Evolutionary conservation across 1,139 yeast species (phyloP), one percentile per base, ranked within the genome.

Genomic region (Yamadazyma mexicana): DNA sequence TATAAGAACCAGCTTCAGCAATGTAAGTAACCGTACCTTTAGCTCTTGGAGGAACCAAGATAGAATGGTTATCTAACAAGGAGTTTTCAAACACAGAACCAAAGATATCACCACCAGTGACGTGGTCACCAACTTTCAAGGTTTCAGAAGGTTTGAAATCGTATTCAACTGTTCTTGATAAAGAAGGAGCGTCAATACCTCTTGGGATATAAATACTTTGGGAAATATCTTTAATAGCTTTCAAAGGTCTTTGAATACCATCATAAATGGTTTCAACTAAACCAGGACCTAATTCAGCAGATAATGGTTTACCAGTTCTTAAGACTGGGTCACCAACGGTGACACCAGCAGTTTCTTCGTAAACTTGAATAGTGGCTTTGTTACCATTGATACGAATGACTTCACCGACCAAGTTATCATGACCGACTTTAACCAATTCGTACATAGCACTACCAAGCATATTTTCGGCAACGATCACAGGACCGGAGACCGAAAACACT

Each of bases 381-480:
- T 92, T 98, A 47, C 83, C 95, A 59, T 83, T 92, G 51, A 92
- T 91, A 75, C 98, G 84, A 65, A 92, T 92, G 54, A 92, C 97
- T 69, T 92, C 99, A 62, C 98, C 99, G 37, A 92, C 98, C 63
- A 92, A 78, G 64, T 79, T 88, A 56, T 88, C 96, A 64, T 92
- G 98, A 53, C 99, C 98, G 48, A 92, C 98, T 66, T 85, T 89
- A 57, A 92, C 92, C 67, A 92, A 78, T 66, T 92, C 99, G 77
- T 92, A 89, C 99, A 92, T 92, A 56, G 98, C 96, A 79, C 97
- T 87, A 49, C 98, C 98, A 69, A 88, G 85, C 97, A 92, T 88
- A 71, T 92, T 86, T 69, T 92, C 98, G 35, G 98, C 98, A 39
- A 94, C 83, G 39, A 92, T 86, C 57, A 92, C 98, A 14, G 98